Base-by-base conservation (phyloP, 495 filamentous ascomycete species). In the Neurospora sp. region DNA sequence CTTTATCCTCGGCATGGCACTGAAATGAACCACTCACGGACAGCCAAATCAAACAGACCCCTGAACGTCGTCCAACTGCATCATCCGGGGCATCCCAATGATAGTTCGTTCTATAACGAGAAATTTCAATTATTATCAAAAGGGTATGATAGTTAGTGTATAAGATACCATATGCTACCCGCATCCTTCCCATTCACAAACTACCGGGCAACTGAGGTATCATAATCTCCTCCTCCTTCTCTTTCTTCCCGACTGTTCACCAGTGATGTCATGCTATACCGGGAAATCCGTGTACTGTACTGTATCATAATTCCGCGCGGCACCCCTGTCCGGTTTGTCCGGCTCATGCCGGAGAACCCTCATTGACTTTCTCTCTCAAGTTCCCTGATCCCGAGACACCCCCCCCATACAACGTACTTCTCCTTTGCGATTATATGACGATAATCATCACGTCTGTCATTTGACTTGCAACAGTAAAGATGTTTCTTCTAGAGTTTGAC, bases 1-100 rank as follows among this genome's bases (percentile, higher is more conserved):
- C 45, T 73, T 70, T 69, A 73, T 73, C 72, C 72, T 73, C 72
- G 72, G 72, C 72, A 65, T 65, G 53, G 27, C 27, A 31, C 27
- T 31, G 27, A 65, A 35, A 17, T 65, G 53, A 35, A 65, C 27
- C 53, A 65, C 53, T 65, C 53, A 65, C 27, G 31, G 27, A 65
- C 53, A 65, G 53, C 53, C 53, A 65, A 65, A 65, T 65, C 53
- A 16, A 17, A 65, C 53, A 65, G 17, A 35, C 27, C 53, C 53
- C 53, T 65, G 53, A 35, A 65, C 53, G 53, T 37, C 12, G 9
- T 65, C 6, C 27, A 8, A 31, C 53, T 35, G 53, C 3, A 17
- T 61, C 53, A 65, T 65, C 27, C 48, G 20, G n/a, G 20, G 10
- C 22, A 20, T 53, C 45, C 45, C n/a, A 22, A 53, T n/a, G 20